phyloP scores from a whole-genome alignment of 2,329 filamentous ascomycete genomes.

The Diatrype stigma region DNA sequence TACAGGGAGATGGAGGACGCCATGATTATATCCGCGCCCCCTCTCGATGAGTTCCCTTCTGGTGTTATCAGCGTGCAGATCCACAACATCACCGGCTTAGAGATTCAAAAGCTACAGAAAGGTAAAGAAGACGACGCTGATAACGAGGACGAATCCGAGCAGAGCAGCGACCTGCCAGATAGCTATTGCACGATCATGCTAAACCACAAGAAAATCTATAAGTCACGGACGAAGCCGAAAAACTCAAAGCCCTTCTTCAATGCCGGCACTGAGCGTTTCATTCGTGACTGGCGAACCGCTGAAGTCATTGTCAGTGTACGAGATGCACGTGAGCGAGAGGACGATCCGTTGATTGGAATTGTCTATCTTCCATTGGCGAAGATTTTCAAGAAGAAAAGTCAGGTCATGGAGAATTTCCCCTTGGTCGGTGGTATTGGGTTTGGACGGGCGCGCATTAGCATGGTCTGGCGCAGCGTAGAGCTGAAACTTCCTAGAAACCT shows the following conservation, averaged over 20 bases:
- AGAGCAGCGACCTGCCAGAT: constrained; percentile 61
- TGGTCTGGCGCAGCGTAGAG: constrained; percentile 69
- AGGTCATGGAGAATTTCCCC: constrained; percentile 63
- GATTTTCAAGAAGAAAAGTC: constrained; percentile 58
- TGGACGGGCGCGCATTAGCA: constrained; percentile 62
- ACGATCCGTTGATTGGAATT: constrained; percentile 66
- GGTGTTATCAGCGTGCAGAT: constrained; percentile 68
- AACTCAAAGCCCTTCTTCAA: constrained; percentile 78
- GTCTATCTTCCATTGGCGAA: constrained; percentile 63
- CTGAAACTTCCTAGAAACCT: constrained; percentile 55
- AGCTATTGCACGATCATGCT: constrained; percentile 70
- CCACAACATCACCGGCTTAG: constrained; percentile 67
- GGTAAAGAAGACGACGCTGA: constrained; percentile 43
- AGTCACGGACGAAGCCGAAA: constrained; percentile 71
- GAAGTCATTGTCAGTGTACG: constrained; percentile 66
- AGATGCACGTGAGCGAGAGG: constrained; percentile 64
- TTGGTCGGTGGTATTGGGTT: constrained; percentile 69
- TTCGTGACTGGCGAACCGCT: constrained; percentile 62
- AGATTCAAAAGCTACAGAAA: constrained; percentile 58
- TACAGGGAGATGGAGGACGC: constrained; percentile 56
- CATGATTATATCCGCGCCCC: constrained; percentile 65
- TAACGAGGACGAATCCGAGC: constrained; percentile 54
- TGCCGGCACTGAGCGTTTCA: constrained; percentile 68
- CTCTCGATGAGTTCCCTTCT: constrained; percentile 56
- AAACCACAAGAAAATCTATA: constrained; percentile 67